phyloP scores from a whole-genome alignment of 2,329 filamentous ascomycete genomes.

The Botryotinia calthae region DNA sequence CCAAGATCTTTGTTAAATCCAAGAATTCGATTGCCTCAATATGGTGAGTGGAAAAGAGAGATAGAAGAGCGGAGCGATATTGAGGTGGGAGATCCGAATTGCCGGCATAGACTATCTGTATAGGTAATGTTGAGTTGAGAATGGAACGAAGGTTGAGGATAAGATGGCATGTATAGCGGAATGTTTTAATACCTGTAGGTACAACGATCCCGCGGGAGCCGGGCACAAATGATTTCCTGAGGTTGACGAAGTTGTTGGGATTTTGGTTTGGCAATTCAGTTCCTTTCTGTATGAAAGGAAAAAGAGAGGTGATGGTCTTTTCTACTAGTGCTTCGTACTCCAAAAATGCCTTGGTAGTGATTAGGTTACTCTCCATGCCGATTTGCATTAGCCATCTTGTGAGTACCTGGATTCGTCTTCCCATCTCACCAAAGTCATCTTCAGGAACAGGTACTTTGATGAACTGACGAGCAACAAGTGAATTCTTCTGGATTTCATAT shows the following conservation, averaged over 20 bases:
- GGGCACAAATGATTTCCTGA: background rate
- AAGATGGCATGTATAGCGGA: conserved; percentile 11
- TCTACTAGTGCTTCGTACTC: background rate
- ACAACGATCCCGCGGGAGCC: conserved; percentile 11
- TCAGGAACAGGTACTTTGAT: background rate
- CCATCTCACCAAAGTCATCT: conserved; percentile 1
- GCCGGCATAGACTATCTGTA: conserved; percentile 2
- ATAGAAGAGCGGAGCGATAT: background rate
- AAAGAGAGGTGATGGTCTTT: background rate
- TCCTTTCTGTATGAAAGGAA: background rate
- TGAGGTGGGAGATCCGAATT: background rate
- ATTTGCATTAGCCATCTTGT: conserved; percentile 5
- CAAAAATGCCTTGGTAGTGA: background rate
- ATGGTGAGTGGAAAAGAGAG: background rate
- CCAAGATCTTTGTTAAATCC: conserved; percentile 14
- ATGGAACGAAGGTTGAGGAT: background rate
- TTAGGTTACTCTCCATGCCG: background rate
- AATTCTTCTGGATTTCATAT: background rate
- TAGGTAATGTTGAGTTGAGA: conserved; percentile 2
- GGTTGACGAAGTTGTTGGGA: background rate
- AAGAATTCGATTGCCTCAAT: conserved; percentile 17
- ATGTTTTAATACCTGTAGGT: background rate
- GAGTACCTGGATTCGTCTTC: background rate
- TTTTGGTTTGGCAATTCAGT: background rate
- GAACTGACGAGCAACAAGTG: background rate